Evolutionary conservation across 306 rosid genomes (phyloP).

Genomic region (Fragaria nilgerrensis): DNA sequence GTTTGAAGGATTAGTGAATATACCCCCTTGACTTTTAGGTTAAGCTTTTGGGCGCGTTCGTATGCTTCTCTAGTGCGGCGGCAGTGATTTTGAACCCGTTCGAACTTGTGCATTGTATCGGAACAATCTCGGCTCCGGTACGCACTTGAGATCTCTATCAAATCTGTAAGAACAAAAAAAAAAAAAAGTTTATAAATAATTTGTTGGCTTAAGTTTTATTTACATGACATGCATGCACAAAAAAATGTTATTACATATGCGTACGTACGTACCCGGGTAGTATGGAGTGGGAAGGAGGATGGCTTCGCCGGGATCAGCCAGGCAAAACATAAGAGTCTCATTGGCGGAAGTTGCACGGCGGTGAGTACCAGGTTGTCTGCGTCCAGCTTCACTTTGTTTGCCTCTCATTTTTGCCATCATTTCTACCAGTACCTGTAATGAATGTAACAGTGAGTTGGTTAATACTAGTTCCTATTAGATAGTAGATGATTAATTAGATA

Average conservation of each 20-base stretch:
- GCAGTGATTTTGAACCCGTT: slow-evolving; percentile 71
- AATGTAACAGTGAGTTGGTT: neutral
- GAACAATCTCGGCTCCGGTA: slow-evolving; percentile 66
- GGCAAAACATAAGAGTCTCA: slow-evolving; percentile 83
- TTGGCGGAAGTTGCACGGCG: slow-evolving; percentile 85
- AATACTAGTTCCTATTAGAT: neutral
- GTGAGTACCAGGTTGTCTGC: slow-evolving; percentile 63
- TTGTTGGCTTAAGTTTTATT: neutral
- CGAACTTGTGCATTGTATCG: slow-evolving; percentile 67
- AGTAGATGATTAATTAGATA: neutral
- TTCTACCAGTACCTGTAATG: slow-evolving; percentile 50
- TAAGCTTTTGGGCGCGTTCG: slow-evolving; percentile 36
- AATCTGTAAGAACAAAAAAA: slow-evolving; percentile 38
- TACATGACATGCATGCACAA: neutral
- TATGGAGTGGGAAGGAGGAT: slow-evolving; percentile 85
- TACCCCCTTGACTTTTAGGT: slow-evolving; percentile 68
- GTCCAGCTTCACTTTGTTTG: slow-evolving; percentile 38
- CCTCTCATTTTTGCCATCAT: slow-evolving; percentile 70
- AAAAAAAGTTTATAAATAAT: neutral
- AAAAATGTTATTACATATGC: neutral
- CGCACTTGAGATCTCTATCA: slow-evolving; percentile 85
- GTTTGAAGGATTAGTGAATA: slow-evolving; percentile 81
- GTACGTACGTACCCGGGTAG: slow-evolving; percentile 64
- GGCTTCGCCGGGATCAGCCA: slow-evolving; percentile 79
- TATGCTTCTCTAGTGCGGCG: slow-evolving; percentile 56